phyloP scores from a whole-genome alignment of 2,329 filamentous ascomycete genomes.

The Cladophialophora chaetospira region DNA sequence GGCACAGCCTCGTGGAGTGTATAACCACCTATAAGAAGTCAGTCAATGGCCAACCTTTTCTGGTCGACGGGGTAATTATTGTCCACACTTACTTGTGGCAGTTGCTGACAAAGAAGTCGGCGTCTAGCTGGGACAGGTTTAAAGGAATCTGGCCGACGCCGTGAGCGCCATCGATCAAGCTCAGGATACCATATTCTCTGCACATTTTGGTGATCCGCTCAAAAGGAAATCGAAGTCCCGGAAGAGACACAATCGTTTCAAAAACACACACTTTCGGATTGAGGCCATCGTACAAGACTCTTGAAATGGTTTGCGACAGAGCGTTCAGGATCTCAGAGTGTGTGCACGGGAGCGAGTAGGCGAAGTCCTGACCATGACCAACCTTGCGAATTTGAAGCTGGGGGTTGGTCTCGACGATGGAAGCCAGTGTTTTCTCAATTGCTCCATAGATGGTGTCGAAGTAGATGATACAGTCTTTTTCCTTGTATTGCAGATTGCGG shows the following conservation, averaged over 20 bases:
- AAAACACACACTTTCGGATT: conserved; percentile 70
- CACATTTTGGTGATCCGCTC: conserved; percentile 67
- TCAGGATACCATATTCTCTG: conserved; percentile 66
- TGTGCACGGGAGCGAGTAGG: conserved; percentile 67
- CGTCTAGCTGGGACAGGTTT: conserved; percentile 65
- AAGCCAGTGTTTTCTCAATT: conserved; percentile 73
- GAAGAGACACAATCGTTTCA: conserved; percentile 77
- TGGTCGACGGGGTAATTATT: background rate
- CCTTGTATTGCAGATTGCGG: conserved; percentile 70
- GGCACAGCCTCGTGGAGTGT: conserved; percentile 75
- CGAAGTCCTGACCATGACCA: conserved; percentile 36
- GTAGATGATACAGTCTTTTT: conserved; percentile 62
- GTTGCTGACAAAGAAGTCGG: conserved; percentile 86
- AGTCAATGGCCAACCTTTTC: conserved; percentile 1
- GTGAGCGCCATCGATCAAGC: conserved; percentile 82
- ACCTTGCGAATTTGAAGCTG: conserved; percentile 56
- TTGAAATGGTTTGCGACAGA: conserved; percentile 62
- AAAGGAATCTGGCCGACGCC: conserved; percentile 76
- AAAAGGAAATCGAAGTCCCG: conserved; percentile 79
- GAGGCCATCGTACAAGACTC: conserved; percentile 59
- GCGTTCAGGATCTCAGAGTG: conserved; percentile 65
- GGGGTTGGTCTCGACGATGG: conserved; percentile 67
- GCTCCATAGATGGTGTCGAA: conserved; percentile 79
- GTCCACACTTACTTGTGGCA: conserved; percentile 65
- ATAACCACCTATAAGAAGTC: conserved; percentile 64